A percentile compares a stretch with the other conserved stretches of the same genome.
Conservation (phyloP, 2,329 filamentous ascomycete species). For the Rugonectria rugulosa region DNA sequence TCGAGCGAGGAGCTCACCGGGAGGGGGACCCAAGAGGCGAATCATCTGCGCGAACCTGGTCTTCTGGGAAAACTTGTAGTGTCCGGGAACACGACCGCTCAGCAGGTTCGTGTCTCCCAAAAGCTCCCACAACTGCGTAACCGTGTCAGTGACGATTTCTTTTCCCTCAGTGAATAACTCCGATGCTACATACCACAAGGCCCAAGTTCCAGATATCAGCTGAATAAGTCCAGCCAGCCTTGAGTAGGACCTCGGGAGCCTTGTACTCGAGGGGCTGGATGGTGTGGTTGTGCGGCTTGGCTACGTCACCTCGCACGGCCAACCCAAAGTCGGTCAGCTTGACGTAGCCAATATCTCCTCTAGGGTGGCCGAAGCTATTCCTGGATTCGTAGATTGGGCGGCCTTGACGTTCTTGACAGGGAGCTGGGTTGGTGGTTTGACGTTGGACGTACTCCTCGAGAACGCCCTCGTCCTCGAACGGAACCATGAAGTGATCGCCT, state of each 20-base stretch:
- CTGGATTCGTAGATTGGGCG: conserved; percentile 35
- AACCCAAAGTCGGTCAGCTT: conserved; percentile 41
- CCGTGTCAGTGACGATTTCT: conserved; percentile 4
- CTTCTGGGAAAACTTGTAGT: conserved; percentile 34
- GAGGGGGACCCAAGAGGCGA: conserved; percentile 39
- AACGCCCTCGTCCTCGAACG: conserved; percentile 33
- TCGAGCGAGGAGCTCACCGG: conserved; percentile 31
- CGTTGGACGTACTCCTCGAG: conserved; percentile 33
- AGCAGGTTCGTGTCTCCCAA: conserved; percentile 40
- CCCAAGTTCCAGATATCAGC: conserved; percentile 43
- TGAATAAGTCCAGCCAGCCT: conserved; percentile 41
- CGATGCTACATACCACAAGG: conserved; percentile 33
- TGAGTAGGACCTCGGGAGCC: conserved; percentile 42
- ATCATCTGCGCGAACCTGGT: conserved; percentile 42
- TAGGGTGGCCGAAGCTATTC: conserved; percentile 33
- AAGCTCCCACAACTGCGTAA: conserved; percentile 37
- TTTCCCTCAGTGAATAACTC: not conserved
- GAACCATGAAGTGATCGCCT: conserved; percentile 37
- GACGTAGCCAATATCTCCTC: conserved; percentile 34
- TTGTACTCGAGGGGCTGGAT: conserved; percentile 42
- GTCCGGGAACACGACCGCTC: conserved; percentile 25
- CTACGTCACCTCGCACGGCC: conserved; percentile 34
- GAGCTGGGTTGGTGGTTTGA: conserved; percentile 35
- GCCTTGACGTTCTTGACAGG: conserved; percentile 31
- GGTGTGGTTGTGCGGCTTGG: conserved; percentile 29